phyloP scores from a whole-genome alignment of 176 grass and related monocot species.

The Zizania latifolia region DNA sequence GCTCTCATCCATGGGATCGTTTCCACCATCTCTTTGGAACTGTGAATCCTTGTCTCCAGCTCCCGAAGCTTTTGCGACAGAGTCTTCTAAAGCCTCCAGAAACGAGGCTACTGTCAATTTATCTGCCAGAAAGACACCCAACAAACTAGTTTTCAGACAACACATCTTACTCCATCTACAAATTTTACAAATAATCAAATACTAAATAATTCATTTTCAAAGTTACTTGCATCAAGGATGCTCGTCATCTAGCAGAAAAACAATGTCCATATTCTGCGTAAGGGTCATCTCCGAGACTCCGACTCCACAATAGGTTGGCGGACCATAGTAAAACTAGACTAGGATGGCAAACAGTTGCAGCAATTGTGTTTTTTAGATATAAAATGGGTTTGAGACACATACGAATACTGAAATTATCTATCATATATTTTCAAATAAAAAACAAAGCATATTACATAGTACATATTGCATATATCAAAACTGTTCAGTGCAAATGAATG shows the following conservation, averaged over 20 bases:
- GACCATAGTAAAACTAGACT: not conserved
- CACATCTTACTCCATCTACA: not conserved
- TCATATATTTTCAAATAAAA: not conserved
- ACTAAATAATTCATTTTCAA: not conserved
- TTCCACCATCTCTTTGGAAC: slow-evolving; percentile 30
- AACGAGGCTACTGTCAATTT: slow-evolving; percentile 85
- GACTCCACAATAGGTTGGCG: not conserved
- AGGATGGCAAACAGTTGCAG: not conserved
- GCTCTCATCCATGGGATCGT: slow-evolving; percentile 80
- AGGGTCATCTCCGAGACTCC: not conserved
- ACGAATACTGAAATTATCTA: not conserved
- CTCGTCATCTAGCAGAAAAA: not conserved
- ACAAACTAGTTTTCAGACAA: slow-evolving; percentile 3
- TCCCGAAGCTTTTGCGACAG: slow-evolving; percentile 38
- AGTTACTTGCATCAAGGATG: not conserved
- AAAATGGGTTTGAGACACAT: not conserved
- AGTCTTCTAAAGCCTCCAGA: slow-evolving; percentile 90
- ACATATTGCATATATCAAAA: not conserved
- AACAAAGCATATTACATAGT: too few species aligned
- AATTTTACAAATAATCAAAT: not conserved
- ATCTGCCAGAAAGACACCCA: slow-evolving; percentile 46
- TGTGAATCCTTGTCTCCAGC: slow-evolving; percentile 25
- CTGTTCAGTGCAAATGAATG: not conserved
- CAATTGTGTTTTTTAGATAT: not conserved
- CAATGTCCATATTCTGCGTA: not conserved